phyloP scores from a whole-genome alignment of 2,329 filamentous ascomycete genomes.

The Bretziella fagacearum region DNA sequence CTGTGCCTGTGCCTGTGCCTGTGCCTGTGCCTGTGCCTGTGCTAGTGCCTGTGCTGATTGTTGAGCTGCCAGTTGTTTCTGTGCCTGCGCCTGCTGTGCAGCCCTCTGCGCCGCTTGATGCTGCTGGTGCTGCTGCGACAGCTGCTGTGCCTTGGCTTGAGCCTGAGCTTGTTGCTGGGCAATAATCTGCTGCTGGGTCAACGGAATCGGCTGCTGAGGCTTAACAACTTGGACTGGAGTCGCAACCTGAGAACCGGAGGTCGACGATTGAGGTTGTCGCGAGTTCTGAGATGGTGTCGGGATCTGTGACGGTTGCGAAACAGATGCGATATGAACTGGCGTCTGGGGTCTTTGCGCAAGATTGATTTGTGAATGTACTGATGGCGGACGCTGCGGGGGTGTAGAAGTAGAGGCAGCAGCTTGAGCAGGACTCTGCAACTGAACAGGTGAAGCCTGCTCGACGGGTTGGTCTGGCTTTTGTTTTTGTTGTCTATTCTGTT shows the following conservation, averaged over 20 bases:
- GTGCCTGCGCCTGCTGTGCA: neutral
- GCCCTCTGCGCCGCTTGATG: neutral
- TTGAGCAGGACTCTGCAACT: neutral
- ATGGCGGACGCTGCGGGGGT: neutral
- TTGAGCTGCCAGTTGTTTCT: neutral
- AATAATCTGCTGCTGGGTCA: neutral
- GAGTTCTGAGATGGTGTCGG: neutral
- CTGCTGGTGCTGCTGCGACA: constrained; percentile 2
- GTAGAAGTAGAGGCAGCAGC: neutral
- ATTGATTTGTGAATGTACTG: neutral
- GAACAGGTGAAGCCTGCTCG: neutral
- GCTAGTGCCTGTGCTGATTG: neutral
- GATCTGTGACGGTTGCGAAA: neutral
- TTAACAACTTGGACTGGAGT: neutral
- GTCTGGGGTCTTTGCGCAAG: neutral
- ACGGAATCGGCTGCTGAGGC: neutral
- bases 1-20: neutral
- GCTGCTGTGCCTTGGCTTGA: constrained; percentile 8
- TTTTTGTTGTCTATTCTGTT: neutral
- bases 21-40: neutral
- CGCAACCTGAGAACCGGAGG: neutral
- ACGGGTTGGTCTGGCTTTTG: neutral
- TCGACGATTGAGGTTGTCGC: no score
- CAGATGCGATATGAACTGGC: neutral
- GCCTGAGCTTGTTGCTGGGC: constrained; percentile 7